phyloP scores from a whole-genome alignment of 768 basidiomycete genomes.

The Mycena leptocephala region DNA sequence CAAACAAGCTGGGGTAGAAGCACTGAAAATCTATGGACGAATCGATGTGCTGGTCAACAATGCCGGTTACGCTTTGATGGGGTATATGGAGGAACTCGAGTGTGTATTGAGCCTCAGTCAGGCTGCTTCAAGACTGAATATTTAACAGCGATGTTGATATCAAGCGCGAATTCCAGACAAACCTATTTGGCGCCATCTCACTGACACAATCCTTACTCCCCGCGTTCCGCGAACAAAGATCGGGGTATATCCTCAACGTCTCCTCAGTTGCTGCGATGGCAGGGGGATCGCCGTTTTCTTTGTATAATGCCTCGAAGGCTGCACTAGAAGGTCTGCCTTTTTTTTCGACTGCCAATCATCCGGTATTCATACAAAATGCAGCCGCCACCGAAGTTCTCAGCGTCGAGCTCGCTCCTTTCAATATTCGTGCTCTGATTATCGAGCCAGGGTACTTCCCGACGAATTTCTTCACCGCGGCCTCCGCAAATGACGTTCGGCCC shows the following conservation, averaged over 20 bases:
- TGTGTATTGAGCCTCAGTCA: background rate
- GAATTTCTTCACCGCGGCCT: slow-evolving; percentile 34
- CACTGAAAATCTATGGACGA: slow-evolving; percentile 19
- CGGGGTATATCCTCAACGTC: slow-evolving; percentile 46
- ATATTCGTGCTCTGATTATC: slow-evolving; percentile 42
- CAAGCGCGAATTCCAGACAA: slow-evolving; percentile 43
- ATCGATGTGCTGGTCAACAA: slow-evolving; percentile 30
- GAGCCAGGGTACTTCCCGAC: slow-evolving; percentile 49
- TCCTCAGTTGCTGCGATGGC: slow-evolving; percentile 41
- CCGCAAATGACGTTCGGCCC: slow-evolving; percentile 3
- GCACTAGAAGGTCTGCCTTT: slow-evolving; percentile 37
- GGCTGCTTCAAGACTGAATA: background rate
- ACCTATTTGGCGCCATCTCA: slow-evolving; percentile 45
- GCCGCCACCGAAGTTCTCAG: slow-evolving; percentile 41
- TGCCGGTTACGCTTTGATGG: slow-evolving; percentile 19
- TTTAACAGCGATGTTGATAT: slow-evolving; percentile 29
- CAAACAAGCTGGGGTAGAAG: slow-evolving; percentile 14
- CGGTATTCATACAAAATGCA: background rate
- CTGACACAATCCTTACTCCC: slow-evolving; percentile 46
- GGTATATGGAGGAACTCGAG: slow-evolving; percentile 23
- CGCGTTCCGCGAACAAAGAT: slow-evolving; percentile 40
- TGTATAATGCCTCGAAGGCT: slow-evolving; percentile 46
- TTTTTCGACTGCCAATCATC: too few species aligned
- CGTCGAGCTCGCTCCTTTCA: slow-evolving; percentile 45
- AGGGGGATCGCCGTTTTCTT: slow-evolving; percentile 35